Conservation (phyloP, 768 basidiomycete species). For the Lactarius psammicola region DNA sequence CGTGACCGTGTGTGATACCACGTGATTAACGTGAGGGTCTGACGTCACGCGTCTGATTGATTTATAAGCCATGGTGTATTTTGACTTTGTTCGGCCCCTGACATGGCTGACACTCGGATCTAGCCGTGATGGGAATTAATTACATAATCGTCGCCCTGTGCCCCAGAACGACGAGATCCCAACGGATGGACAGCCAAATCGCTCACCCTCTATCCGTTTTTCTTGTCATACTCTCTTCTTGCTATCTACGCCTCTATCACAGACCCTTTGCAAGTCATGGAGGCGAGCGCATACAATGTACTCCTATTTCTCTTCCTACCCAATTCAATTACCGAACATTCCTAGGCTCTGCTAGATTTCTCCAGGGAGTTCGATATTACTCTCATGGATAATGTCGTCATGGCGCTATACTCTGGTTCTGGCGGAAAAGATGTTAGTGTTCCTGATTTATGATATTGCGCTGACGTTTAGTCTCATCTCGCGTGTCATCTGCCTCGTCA, state of each 20-base stretch:
- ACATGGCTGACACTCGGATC: background rate
- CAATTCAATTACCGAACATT: background rate
- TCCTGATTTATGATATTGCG: slow-evolving; percentile 18
- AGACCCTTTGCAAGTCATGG: slow-evolving; percentile 19
- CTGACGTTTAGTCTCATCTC: slow-evolving; percentile 10
- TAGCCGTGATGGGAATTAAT: slow-evolving; percentile 17
- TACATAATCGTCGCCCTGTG: slow-evolving; percentile 27
- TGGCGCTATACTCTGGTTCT: slow-evolving; percentile 82
- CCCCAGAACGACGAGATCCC: slow-evolving; percentile 26
- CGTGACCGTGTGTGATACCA: background rate
- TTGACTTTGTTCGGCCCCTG: background rate
- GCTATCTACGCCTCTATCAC: background rate
- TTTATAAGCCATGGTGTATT: background rate
- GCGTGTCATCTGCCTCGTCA: slow-evolving; percentile 13
- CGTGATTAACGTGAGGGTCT: slow-evolving; percentile 23
- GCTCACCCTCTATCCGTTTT: slow-evolving; percentile 13
- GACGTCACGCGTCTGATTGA: slow-evolving; percentile 24
- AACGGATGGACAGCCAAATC: slow-evolving; percentile 18
- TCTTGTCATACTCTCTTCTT: background rate
- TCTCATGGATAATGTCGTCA: slow-evolving; percentile 91
- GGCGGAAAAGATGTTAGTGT: slow-evolving; percentile 70
- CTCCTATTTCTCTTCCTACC: background rate
- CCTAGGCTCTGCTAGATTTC: slow-evolving; percentile 87
- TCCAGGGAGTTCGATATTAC: slow-evolving; percentile 89
- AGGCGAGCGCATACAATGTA: slow-evolving; percentile 1